A percentile compares a stretch with the other conserved stretches of the same genome.
These are phyloP conservation scores for Coniochaeta ligniaria DNA, from an alignment of 2,329 filamentous ascomycete species.

Conservation along the genomic window DNA sequence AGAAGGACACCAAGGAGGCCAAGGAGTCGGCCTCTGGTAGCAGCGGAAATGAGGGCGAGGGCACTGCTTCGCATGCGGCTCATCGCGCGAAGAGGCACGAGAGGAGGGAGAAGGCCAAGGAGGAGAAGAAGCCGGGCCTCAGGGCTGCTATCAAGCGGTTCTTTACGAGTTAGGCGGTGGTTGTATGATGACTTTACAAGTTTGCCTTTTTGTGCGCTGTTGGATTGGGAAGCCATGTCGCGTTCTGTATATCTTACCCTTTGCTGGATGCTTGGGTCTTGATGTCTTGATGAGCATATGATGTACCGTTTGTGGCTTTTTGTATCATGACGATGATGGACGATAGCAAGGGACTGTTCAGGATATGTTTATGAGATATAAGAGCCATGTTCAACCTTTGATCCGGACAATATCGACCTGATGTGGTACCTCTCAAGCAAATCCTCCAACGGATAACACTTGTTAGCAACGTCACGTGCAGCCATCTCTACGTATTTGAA, in stretches of 20 bases:
- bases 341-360: neutral
- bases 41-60: constrained; percentile 5
- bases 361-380: neutral
- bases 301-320: neutral
- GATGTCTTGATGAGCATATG: neutral
- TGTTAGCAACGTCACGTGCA: too few species aligned
- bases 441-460: too few species aligned
- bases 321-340: neutral
- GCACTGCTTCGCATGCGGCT: neutral
- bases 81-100: constrained; percentile 16
- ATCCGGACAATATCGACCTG: neutral
- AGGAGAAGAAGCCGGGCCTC: constrained; percentile 15
- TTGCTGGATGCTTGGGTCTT: neutral
- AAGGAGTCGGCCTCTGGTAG: constrained; percentile 5
- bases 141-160: constrained; percentile 16
- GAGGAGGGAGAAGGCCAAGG: constrained; percentile 10
- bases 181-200: neutral
- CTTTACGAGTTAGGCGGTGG: constrained; percentile 8
- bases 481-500: too few species aligned
- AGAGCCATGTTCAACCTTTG: neutral
- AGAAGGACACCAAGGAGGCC: constrained; percentile 2
- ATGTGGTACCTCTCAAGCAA: neutral
- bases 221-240: too few species aligned
- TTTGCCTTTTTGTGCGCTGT: neutral
- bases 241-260: neutral